Evolutionary conservation across 352 stramenopile species (phyloP).

Genomic region (Stephanocyclus meneghinianus): DNA sequence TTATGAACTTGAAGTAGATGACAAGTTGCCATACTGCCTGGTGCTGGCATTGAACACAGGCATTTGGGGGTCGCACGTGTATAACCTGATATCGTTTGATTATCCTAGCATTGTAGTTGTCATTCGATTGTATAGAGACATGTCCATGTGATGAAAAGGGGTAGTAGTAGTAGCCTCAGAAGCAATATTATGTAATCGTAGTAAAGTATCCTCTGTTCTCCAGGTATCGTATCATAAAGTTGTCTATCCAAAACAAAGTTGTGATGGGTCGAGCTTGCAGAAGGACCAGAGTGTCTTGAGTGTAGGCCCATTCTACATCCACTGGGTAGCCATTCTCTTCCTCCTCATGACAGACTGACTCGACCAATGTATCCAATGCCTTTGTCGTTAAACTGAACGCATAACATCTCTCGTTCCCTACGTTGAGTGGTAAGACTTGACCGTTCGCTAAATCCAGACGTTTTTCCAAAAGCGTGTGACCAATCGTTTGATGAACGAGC

Average conservation of each 20-base stretch:
- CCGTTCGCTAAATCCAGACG: constrained; percentile 14
- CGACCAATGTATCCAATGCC: constrained; percentile 23
- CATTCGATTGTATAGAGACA: constrained; percentile 17
- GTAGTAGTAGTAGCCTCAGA: constrained; percentile 30
- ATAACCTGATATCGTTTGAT: not conserved
- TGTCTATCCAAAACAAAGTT: constrained; percentile 36
- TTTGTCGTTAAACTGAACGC: constrained; percentile 17
- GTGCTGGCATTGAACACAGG: constrained; percentile 21
- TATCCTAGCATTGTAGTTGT: constrained; percentile 2
- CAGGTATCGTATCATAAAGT: constrained; percentile 35
- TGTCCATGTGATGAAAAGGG: constrained; percentile 39
- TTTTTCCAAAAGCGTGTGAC: constrained; percentile 13
- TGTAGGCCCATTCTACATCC: constrained; percentile 36
- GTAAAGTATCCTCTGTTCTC: constrained; percentile 31
- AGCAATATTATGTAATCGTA: constrained; percentile 33
- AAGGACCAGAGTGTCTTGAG: constrained; percentile 14
- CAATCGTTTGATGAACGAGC: constrained; percentile 3
- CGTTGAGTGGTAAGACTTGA: constrained; percentile 1
- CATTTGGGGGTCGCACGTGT: constrained; percentile 19
- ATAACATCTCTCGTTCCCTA: constrained; percentile 25
- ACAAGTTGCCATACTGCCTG: constrained; percentile 36
- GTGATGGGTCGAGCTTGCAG: constrained; percentile 43
- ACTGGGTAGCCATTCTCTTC: constrained; percentile 27
- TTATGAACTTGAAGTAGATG: constrained; percentile 20
- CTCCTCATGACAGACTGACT: constrained; percentile 19